A percentile compares a stretch with the other conserved stretches of the same genome.
Evolutionary conservation across 306 rosid genomes (phyloP).

Genomic region (Alnus glutinosa): DNA sequence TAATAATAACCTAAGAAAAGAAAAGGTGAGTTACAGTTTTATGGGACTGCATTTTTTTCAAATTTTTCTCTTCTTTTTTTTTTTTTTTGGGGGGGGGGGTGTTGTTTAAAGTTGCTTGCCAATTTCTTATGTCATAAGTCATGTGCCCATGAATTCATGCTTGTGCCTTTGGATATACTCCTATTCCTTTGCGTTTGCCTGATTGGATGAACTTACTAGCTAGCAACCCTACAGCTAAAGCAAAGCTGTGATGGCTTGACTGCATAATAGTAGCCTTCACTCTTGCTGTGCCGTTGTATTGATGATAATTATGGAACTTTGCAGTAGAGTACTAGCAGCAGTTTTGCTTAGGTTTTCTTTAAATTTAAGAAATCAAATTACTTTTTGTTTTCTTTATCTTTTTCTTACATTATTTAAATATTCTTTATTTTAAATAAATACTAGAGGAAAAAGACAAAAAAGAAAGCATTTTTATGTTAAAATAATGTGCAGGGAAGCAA

Average conservation of each 20-base stretch:
- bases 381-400: too few relatives aligned
- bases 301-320: constrained; percentile 15
- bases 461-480: too few relatives aligned
- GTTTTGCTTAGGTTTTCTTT: too few relatives aligned
- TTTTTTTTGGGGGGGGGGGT: too few relatives aligned
- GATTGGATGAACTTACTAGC: constrained; percentile 11
- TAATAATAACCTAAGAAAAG: constrained; percentile 10
- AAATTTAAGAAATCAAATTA: too few relatives aligned
- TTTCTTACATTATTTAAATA: too few relatives aligned
- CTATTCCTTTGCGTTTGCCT: background rate
- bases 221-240: background rate
- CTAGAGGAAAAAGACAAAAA: too few relatives aligned
- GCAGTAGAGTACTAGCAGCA: background rate
- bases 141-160: constrained; percentile 10
- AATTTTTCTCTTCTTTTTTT: too few relatives aligned
- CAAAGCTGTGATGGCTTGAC: background rate
- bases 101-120: too few relatives aligned
- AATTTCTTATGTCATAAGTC: background rate
- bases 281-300: background rate
- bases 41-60: background rate
- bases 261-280: background rate
- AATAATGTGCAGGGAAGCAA: too few relatives aligned
- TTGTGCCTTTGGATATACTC: constrained; percentile 18
- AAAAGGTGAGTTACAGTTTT: background rate
- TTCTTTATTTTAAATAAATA: too few relatives aligned